Evolutionary conservation across 371 early-diverging fungal genomes (phyloP), one percentile per base, ranked within the genome.

Genomic region (Syncephalis plumigaleata): DNA sequence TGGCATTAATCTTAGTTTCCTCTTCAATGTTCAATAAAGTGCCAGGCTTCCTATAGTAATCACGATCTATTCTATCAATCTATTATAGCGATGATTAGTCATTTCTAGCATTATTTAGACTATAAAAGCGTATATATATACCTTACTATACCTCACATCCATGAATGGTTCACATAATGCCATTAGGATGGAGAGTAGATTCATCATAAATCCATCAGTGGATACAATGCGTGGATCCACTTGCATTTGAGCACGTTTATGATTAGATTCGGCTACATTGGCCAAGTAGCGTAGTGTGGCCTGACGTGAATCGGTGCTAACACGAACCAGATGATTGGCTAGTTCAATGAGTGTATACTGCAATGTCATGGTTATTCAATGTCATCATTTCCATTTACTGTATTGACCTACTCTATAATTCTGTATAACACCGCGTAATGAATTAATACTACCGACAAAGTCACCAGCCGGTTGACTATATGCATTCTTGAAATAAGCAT

Each of bases 201-300:
- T 91, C 48, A 73, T 76, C 58, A 91, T 72, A 59, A 91, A 87
- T 13, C 94, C 92, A 59, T 91, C 88, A 9, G 83, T 71, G 1
- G 87, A 80, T 0, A 90, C 85, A 2, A 70, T 71, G 0, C 68
- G 54, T 15, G 60, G 61, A 52, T 95, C 87, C 9, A 89, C 71
- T 61, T 85, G 88, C 77, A 92, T 79, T 26, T 81, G 79, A 0
- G 80, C 83, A 36, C 93, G 78, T 40, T 71, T 73, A 37, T 70
- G 69, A 42, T 93, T 95, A 44, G 73, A 52, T 13, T 59, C 54
- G 36, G 87, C 49, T 0, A 78, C 63, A 17, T 66, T 67, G 9
- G 78, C 70, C 48, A 87, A 68, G 47, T 78, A 86, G 2, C 59
- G 39, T 38, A 92, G 51, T 9, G 82, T 56, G 2, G 46, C 57